Base-by-base conservation (phyloP, 257 asterid species). In the Gynochthodes officinalis region DNA sequence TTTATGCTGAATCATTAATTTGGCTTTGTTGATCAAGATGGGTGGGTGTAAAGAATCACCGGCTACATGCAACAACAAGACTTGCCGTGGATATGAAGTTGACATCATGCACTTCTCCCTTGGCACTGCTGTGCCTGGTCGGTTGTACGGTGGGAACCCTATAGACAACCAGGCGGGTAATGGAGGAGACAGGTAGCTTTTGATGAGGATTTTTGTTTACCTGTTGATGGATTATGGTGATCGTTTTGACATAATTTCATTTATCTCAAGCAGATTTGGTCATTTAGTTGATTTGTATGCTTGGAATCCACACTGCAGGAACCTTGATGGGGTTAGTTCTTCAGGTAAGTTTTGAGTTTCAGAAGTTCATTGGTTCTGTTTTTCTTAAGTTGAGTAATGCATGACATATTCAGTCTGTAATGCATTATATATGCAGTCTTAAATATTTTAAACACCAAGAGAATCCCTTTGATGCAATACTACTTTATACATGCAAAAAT, bases 21-120 rank as follows among this genome's bases (percentile, higher is more conserved):
- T 70, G 32, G 60, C 53, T 64, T 80, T 71, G 63, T 73, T 53
- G 48, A 75, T 78, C 69, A 71, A 91, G 97, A 91, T 91, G 97
- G 97, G 96, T 70, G 97, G 96, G 35, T 91, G 97, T 73, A 88
- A 85, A 79, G 96, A 89, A 79, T 84, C 85, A 67, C 88, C 85
- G 3, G 82, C 67, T 57, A 77, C 87, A 39, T 91, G 97, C 89
- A 89, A 85, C 79, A 78, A 69, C 74, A 89, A 81, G 30, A 91
- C 40, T 67, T 91, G 96, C 54, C 91, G 86, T 43, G 97, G 95
- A 58, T 70, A 84, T 71, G 97, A 91, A 85, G 96, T 89, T 7
- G 97, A 91, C 79, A 91, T 91, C 82, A 89, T 89, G 93, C 97
- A 89, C 84, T 91, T 91, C 84, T 85, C 95, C 7, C 77, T 91